A percentile compares a stretch with the other conserved stretches of the same genome.
Evolutionary conservation across 1,284 basidiomycete species (phyloP).

Genomic region (Ceratorhiza oryzae-sativae): DNA sequence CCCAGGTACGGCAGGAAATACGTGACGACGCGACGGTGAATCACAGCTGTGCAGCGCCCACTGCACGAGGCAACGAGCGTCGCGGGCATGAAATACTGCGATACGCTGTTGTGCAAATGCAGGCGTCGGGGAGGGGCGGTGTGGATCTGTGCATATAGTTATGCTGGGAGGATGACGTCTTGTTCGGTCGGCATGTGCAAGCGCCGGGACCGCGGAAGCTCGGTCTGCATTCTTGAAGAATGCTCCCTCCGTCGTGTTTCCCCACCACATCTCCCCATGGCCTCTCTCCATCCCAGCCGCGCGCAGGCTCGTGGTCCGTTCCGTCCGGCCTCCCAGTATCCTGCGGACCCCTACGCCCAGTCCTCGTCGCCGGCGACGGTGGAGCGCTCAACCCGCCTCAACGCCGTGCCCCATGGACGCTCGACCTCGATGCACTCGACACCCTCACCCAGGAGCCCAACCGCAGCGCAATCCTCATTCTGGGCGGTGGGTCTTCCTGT

Average conservation of each 20-base stretch:
- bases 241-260: background rate
- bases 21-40: background rate
- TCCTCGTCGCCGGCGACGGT: conserved; percentile 4
- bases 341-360: conserved; percentile 28
- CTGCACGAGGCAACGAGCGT: background rate
- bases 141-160: too few relatives aligned
- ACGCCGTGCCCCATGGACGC: conserved; percentile 26
- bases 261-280: conserved; percentile 6
- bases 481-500: conserved; percentile 1
- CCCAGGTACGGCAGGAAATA: background rate
- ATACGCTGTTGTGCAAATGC: background rate
- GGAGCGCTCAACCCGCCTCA: conserved; percentile 21
- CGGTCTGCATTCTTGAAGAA: conserved; percentile 5
- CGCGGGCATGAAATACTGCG: too few relatives aligned
- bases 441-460: background rate
- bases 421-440: conserved; percentile 35
- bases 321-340: conserved; percentile 25
- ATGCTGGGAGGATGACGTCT: conserved; percentile 2
- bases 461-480: conserved; percentile 24
- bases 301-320: conserved; percentile 23
- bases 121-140: conserved; percentile 24
- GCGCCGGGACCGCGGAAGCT: conserved; percentile 25
- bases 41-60: too few relatives aligned
- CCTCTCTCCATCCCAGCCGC: conserved; percentile 13
- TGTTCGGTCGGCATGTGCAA: background rate